Evolutionary conservation across 2,329 filamentous ascomycete species (phyloP).

Genomic region (Fusarium ambrosium): DNA sequence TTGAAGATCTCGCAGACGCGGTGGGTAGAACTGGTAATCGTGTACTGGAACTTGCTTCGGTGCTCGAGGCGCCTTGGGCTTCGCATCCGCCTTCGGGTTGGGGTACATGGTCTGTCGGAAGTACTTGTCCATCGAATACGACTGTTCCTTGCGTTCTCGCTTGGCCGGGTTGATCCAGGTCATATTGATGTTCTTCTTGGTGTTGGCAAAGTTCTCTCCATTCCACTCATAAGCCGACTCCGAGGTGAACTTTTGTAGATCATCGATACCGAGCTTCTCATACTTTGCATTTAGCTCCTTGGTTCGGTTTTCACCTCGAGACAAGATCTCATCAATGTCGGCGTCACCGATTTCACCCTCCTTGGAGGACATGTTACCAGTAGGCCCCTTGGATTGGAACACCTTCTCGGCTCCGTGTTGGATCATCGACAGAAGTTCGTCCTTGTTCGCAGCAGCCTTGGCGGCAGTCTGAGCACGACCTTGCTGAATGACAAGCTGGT

Average conservation of each 20-base stretch:
- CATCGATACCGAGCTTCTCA: slow-evolving; percentile 96
- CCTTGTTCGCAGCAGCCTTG: slow-evolving; percentile 94
- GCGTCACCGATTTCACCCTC: slow-evolving; percentile 80
- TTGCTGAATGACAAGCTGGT: slow-evolving; percentile 98
- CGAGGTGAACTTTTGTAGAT: slow-evolving; percentile 96
- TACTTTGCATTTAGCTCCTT: slow-evolving; percentile 93
- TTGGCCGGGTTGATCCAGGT: slow-evolving; percentile 99
- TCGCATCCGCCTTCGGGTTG: slow-evolving; percentile 86
- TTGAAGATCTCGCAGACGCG: slow-evolving; percentile 86
- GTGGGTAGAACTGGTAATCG: slow-evolving; percentile 97
- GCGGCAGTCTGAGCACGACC: slow-evolving; percentile 91
- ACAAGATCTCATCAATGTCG: slow-evolving; percentile 90
- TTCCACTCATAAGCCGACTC: slow-evolving; percentile 99
- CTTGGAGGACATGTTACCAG: slow-evolving; percentile 70
- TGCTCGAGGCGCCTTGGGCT: slow-evolving; percentile 94
- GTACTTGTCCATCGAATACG: slow-evolving; percentile 99
- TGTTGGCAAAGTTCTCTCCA: slow-evolving; percentile 91
- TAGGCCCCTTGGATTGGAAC: slow-evolving; percentile 80
- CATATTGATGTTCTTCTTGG: slow-evolving; percentile 92
- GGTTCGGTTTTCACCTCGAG: slow-evolving; percentile 88
- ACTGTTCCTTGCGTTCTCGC: slow-evolving; percentile 97
- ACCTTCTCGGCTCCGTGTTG: slow-evolving; percentile 98
- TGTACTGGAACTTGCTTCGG: slow-evolving; percentile 93
- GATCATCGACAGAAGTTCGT: slow-evolving; percentile 97
- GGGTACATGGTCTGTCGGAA: slow-evolving; percentile 89